These are phyloP conservation scores for Sclerotinia nivalis DNA, from an alignment of 2,329 filamentous ascomycete genomes.

Conservation along the genomic window DNA sequence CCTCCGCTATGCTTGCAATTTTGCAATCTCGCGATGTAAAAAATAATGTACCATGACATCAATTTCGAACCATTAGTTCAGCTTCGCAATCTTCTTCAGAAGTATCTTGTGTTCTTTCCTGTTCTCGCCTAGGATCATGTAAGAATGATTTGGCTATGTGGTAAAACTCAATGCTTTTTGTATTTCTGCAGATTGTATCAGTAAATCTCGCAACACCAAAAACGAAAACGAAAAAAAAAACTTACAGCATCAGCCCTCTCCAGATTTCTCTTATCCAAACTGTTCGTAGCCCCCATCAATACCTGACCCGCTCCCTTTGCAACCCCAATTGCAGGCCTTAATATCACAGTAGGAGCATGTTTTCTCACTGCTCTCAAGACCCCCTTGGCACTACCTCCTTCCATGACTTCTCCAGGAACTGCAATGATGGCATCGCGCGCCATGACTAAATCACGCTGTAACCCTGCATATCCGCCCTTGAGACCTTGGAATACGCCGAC, in stretches of 20 bases:
- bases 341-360: slow-evolving; percentile 88
- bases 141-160: neutral
- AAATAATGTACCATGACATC: neutral
- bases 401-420: slow-evolving; percentile 87
- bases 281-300: slow-evolving; percentile 87
- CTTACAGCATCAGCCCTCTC: slow-evolving; percentile 86
- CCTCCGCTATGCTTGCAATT: slow-evolving; percentile 10
- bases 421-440: slow-evolving; percentile 92
- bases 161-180: slow-evolving; percentile 39
- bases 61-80: neutral
- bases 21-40: neutral
- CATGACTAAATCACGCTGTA: slow-evolving; percentile 83
- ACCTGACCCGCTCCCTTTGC: slow-evolving; percentile 87
- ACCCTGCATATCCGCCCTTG: slow-evolving; percentile 75
- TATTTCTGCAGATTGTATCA: slow-evolving; percentile 39
- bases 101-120: neutral
- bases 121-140: neutral
- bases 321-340: slow-evolving; percentile 86
- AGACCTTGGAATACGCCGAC: slow-evolving; percentile 85
- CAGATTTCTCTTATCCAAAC: slow-evolving; percentile 79
- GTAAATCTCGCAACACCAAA: slow-evolving; percentile 3
- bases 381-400: slow-evolving; percentile 77
- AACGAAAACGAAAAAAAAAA: slow-evolving; percentile 43
- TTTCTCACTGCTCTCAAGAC: slow-evolving; percentile 76
- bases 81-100: neutral